These are phyloP conservation scores for Gymnopilus junonius DNA, from an alignment of 768 basidiomycete genomes.

Conservation along the genomic window DNA sequence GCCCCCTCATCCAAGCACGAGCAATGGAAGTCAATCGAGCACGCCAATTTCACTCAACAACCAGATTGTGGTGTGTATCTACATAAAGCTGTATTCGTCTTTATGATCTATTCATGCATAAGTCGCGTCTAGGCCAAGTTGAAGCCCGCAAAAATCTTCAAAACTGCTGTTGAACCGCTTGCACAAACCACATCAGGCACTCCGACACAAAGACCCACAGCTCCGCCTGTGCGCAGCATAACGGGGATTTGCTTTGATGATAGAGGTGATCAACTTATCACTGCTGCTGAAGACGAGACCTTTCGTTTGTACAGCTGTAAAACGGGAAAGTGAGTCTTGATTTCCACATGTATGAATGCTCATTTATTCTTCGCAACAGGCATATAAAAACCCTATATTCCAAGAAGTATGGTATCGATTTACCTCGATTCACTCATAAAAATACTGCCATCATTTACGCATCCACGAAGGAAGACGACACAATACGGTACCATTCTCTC, in stretches of 20 bases:
- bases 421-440: conserved; percentile 95
- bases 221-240: conserved; percentile 68
- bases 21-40: conserved; percentile 31
- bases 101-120: conserved; percentile 13
- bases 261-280: conserved; percentile 83
- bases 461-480: conserved; percentile 95
- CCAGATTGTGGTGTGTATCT: conserved; percentile 50
- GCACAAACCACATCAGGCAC: conserved; percentile 49
- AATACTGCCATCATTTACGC: conserved; percentile 84
- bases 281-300: conserved; percentile 90
- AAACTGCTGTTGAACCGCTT: conserved; percentile 67
- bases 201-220: conserved; percentile 39
- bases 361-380: conserved; percentile 44
- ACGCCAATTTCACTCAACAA: conserved; percentile 31
- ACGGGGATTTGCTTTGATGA: conserved; percentile 93
- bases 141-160: conserved; percentile 91
- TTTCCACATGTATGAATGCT: conserved; percentile 7
- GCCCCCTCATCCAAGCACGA: conserved; percentile 48
- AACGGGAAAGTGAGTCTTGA: conserved; percentile 85
- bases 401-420: conserved; percentile 96
- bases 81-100: neutral
- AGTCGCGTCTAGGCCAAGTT: conserved; percentile 57
- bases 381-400: conserved; percentile 80
- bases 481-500: conserved; percentile 90
- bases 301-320: conserved; percentile 89